Evolutionary conservation across 768 basidiomycete genomes (phyloP).

Genomic region (Hypholoma fasciculare): DNA sequence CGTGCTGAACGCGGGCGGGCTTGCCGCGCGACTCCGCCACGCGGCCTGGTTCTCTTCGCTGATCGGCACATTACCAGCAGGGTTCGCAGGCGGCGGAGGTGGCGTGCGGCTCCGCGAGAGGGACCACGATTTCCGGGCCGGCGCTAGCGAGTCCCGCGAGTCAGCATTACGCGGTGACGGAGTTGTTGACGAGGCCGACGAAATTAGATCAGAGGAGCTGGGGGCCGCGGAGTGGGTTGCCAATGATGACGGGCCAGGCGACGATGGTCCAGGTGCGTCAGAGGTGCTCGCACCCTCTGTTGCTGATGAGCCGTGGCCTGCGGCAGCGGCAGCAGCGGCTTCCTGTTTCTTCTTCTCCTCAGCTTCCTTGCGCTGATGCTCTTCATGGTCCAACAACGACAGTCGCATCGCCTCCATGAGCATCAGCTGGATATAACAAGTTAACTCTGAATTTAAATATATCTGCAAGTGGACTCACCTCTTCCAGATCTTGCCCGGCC

Average conservation of each 20-base stretch:
- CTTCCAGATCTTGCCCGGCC: slow-evolving; percentile 89
- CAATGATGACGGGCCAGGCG: slow-evolving; percentile 33
- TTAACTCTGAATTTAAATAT: slow-evolving; percentile 1
- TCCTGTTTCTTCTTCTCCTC: slow-evolving; percentile 65
- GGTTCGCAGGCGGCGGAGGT: slow-evolving; percentile 24
- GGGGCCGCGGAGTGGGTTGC: slow-evolving; percentile 26
- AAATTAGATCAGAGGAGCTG: slow-evolving; percentile 29
- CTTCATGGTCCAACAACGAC: slow-evolving; percentile 92
- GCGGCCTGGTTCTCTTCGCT: slow-evolving; percentile 29
- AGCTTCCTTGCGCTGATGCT: slow-evolving; percentile 78
- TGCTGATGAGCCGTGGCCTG: slow-evolving; percentile 15
- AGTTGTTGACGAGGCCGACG: slow-evolving; percentile 18
- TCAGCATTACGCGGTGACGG: slow-evolving; percentile 16
- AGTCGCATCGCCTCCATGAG: slow-evolving; percentile 99
- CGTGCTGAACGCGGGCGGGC: slow-evolving; percentile 44
- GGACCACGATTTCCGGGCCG: slow-evolving; percentile 31
- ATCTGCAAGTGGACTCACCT: slow-evolving; percentile 51
- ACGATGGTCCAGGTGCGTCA: slow-evolving; percentile 21
- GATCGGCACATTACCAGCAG: slow-evolving; percentile 23
- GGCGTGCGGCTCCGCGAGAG: slow-evolving; percentile 39
- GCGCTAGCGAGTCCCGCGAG: slow-evolving; percentile 21
- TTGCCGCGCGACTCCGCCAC: slow-evolving; percentile 33
- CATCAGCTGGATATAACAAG: slow-evolving; percentile 68
- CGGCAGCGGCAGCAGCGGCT: slow-evolving; percentile 28
- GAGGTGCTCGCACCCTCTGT: slow-evolving; percentile 16